Evolutionary conservation across 768 basidiomycete genomes (phyloP), one percentile per base, ranked within the genome.

Genomic region (Russula vinacea): DNA sequence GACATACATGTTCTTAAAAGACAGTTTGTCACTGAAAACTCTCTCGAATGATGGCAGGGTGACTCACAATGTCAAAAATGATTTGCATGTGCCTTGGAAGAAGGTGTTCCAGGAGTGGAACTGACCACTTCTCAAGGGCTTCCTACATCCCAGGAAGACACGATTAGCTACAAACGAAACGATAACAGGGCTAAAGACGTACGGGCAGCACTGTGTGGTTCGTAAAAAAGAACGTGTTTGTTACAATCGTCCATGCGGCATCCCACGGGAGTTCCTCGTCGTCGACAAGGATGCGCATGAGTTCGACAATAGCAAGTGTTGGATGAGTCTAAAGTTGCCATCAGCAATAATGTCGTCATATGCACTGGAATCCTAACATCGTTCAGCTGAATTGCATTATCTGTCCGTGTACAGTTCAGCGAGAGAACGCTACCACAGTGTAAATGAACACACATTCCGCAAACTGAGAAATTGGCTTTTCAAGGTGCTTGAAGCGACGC

Each of bases 131-230:
- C 79, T 92, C 89, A 26, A 91, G 75, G 1, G 89, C 89, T 79
- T 91, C 89, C 88, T 89, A 59, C 67, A 32, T 68, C 58, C 45
- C 13, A 44, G 45, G 39, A 47, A 29, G 53, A 29, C 2, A 45
- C 19, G 39, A 19, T 67, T 45, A 39, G 40, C n/a, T n/a, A n/a
- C n/a, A 44, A 24, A n/a, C 11, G 66, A 44, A 26, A 44, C 2
- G 19, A 22, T 52, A 40, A 51, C 7, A 13, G 39, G 39, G 39
- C 62, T 17, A 55, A 54, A 55, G 69, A 81, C 84, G 70, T 45
- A 89, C 92, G 26, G 93, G 91, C 35, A 97, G 79, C 35, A 98
- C 94, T 9, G 92, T 94, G 75, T 94, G 94, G 74, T 96, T 97
- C 11, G 94, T 98, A 78, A 94, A 98, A 76, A 91, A 94, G 79